Base-by-base conservation (phyloP, 768 basidiomycete species). In the Lentinula detonsa region DNA sequence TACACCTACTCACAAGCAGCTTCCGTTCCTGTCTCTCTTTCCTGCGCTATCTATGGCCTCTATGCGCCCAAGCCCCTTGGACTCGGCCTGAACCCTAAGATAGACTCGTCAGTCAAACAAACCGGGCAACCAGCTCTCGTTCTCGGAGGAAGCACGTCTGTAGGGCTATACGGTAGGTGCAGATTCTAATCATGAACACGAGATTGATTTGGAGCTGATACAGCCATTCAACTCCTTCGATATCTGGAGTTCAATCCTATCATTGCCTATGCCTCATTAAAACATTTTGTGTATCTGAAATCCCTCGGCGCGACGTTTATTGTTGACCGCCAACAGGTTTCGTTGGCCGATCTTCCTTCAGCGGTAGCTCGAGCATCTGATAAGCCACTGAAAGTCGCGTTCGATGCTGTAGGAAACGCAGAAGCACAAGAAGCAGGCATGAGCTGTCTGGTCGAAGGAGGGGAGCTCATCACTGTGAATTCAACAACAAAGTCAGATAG, bases 101-200 rank as follows among this genome's bases (percentile, higher is more conserved):
- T 77, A 65, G 72, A 72, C 45, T 64, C 70, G 11, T 70, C 67
- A 18, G 75, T 74, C 43, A 78, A 76, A 49, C 80, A 82, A 62
- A 69, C 69, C 43, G 78, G 73, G 6, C 73, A 73, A 55, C 75
- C 81, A 0, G 74, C 81, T 48, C 61, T 84, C 35, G 74, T 84
- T 56, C 67, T 81, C 15, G 82, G 82, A 28, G 82, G 82, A 4
- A 66, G 74, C 28, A 75, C 76, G 46, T 80, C 79, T 39, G 78
- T 81, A 4, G 82, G 82, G 40, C 78, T 81, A 73, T 78, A 73
- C 37, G 78, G 82, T 78, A 37, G 1, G 67, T 52, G 18, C 35
- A 57, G 18, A 13, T 28, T 23, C 33, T 16, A 31, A 3, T 28
- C 28, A 28, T 28, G 28, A 28, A 33, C 31, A 57, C 18, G 18